Conservation (phyloP, 257 asterid genomes). For the Capsicum pubescens region DNA sequence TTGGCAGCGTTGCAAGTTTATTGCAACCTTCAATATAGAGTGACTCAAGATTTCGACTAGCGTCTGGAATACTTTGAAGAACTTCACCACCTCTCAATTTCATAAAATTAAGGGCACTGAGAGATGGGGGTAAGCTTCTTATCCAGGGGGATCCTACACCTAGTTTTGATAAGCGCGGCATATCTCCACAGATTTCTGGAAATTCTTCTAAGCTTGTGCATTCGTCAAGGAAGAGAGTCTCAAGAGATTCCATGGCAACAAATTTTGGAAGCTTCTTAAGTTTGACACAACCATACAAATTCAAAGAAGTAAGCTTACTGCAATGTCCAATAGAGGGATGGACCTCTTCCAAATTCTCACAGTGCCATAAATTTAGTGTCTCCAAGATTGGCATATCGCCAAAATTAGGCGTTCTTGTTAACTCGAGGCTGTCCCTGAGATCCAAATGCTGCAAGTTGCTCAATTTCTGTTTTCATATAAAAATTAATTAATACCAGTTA, state of each 20-base stretch:
- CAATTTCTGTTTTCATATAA: no score
- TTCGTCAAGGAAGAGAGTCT: neutral
- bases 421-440: no score
- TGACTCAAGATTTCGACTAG: no score
- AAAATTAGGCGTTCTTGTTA: no score
- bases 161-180: neutral
- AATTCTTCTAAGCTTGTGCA: neutral
- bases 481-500: neutral
- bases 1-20: no score
- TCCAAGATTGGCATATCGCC: no score
- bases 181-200: neutral
- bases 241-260: neutral
- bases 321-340: constrained; percentile 16
- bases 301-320: neutral
- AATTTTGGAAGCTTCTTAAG: no score
- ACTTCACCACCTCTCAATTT: no score
- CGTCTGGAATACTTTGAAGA: no score
- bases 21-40: no score
- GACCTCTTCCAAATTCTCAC: neutral
- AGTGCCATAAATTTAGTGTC: no score
- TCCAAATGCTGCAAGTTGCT: no score
- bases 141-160: neutral
- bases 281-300: neutral
- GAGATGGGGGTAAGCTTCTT: neutral
- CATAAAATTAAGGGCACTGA: neutral